A percentile compares a stretch with the other conserved stretches of the same genome.
Evolutionary conservation across 805 yeast genomes (phyloP).

Genomic region (Kuraishia molischiana): DNA sequence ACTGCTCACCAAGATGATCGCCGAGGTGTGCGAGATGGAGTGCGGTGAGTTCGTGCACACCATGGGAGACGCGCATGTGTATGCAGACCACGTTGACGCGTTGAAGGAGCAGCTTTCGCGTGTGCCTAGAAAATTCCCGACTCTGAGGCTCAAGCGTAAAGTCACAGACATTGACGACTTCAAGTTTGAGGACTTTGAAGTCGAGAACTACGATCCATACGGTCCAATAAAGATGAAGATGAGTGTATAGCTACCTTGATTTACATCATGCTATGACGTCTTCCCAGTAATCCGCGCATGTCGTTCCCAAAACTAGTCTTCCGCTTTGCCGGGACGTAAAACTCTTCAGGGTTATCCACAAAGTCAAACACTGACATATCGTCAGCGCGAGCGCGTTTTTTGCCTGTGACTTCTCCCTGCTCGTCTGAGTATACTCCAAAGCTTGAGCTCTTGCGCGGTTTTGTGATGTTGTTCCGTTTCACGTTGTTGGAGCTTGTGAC

Average conservation of each 20-base stretch:
- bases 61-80: slow-evolving; percentile 95
- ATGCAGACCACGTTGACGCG: slow-evolving; percentile 88
- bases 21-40: slow-evolving; percentile 89
- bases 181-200: slow-evolving; percentile 78
- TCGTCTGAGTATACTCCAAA: too few relatives aligned
- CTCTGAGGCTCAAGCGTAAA: slow-evolving; percentile 55
- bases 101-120: slow-evolving; percentile 71
- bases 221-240: slow-evolving; percentile 86
- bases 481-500: slow-evolving; percentile 1
- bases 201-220: slow-evolving; percentile 72
- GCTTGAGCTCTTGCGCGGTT: background rate
- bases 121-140: slow-evolving; percentile 75
- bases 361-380: slow-evolving; percentile 33
- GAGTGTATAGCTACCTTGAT: slow-evolving; percentile 57
- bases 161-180: slow-evolving; percentile 78
- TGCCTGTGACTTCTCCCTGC: too few relatives aligned
- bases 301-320: background rate
- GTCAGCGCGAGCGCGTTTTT: slow-evolving; percentile 8
- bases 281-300: background rate
- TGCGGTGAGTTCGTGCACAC: slow-evolving; percentile 95
- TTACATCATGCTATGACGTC: slow-evolving; percentile 3
- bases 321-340: slow-evolving; percentile 9
- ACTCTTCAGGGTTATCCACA: slow-evolving; percentile 15
- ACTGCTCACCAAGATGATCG: slow-evolving; percentile 85
- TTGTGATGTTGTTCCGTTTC: slow-evolving; percentile 8